Evolutionary conservation across 257 asterid genomes (phyloP).

Genomic region (Solanum arcanum): DNA sequence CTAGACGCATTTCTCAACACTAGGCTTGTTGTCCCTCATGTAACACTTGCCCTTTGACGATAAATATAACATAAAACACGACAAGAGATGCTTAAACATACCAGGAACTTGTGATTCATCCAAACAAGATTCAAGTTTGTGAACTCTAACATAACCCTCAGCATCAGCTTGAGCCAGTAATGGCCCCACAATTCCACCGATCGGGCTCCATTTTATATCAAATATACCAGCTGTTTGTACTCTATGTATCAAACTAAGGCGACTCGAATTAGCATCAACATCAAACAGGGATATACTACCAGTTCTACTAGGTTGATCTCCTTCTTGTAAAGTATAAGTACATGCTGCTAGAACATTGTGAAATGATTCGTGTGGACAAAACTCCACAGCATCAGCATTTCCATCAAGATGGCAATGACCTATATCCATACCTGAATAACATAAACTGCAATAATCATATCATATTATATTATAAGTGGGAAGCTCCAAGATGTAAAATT

Average conservation of each 20-base stretch:
- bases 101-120: constrained; percentile 23
- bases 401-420: constrained; percentile 62
- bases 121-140: constrained; percentile 28
- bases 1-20: not conserved
- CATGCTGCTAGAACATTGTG: constrained; percentile 75
- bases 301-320: constrained; percentile 60
- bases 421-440: constrained; percentile 41
- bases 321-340: constrained; percentile 74
- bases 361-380: constrained; percentile 62
- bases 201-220: constrained; percentile 83
- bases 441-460: not conserved
- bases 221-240: constrained; percentile 69
- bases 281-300: constrained; percentile 72
- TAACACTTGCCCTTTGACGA: not conserved
- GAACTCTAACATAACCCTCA: constrained; percentile 61
- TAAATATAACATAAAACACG: not conserved
- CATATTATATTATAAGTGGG: too few species aligned
- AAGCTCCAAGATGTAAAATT: too few species aligned
- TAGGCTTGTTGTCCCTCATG: not conserved
- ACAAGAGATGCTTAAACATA: constrained; percentile 1
- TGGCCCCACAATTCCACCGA: constrained; percentile 20
- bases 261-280: constrained; percentile 31
- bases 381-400: constrained; percentile 91
- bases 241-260: constrained; percentile 38
- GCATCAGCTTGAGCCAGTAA: constrained; percentile 98